phyloP scores from a whole-genome alignment of 148 eudicot genomes.

The Cornus suecica region DNA sequence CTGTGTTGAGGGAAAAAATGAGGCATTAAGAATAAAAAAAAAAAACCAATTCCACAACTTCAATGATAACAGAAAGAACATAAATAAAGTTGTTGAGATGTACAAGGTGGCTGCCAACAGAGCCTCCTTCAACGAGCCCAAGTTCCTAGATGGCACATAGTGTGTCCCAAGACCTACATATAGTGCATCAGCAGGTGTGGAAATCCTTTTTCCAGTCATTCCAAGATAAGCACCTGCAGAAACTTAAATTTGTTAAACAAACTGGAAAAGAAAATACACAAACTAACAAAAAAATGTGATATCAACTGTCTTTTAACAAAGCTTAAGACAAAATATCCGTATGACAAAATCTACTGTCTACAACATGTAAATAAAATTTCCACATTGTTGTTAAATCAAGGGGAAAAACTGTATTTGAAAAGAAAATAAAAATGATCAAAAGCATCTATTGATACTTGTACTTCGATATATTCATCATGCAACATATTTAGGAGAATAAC shows the following conservation, averaged over 20 bases:
- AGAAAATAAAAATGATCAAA: background rate
- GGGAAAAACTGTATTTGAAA: background rate
- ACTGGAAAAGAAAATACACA: background rate
- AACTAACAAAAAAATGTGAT: background rate
- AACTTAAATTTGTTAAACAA: conserved; percentile 8
- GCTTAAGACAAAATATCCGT: background rate
- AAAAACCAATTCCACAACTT: background rate
- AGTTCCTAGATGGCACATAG: conserved; percentile 72
- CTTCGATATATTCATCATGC: background rate
- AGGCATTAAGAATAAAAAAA: background rate
- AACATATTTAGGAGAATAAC: background rate
- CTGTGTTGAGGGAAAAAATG: background rate
- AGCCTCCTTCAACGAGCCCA: conserved; percentile 65
- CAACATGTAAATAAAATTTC: background rate
- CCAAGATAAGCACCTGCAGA: conserved; percentile 94
- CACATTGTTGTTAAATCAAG: background rate
- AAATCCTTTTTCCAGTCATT: conserved; percentile 84
- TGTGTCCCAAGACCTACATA: conserved; percentile 88
- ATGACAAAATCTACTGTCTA: background rate
- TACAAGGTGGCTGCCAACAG: conserved; percentile 72
- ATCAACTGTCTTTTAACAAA: background rate
- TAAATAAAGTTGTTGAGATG: conserved; percentile 20
- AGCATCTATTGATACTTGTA: background rate
- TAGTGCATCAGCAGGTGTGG: conserved; percentile 87
- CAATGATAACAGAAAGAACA: background rate